A percentile compares a stretch with the other conserved stretches of the same genome.
Conservation (phyloP, 495 filamentous ascomycete genomes). For the Aspergillus olivimuriae region DNA sequence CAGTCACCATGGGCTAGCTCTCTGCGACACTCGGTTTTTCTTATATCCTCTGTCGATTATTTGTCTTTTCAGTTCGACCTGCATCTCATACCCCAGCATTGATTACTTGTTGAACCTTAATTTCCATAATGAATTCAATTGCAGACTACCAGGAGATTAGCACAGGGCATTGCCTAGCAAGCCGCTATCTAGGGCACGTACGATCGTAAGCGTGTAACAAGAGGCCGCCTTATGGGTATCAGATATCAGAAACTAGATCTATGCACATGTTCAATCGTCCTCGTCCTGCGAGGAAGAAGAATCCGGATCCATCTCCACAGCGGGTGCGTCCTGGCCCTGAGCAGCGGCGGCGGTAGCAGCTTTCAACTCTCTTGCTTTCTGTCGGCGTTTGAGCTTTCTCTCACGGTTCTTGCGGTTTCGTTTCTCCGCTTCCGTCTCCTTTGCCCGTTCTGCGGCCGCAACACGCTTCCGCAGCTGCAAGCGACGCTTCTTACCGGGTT, state of each 20-base stretch:
- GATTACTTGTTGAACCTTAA: slow-evolving; percentile 6
- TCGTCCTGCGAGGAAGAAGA: slow-evolving; percentile 16
- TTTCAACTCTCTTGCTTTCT: slow-evolving; percentile 40
- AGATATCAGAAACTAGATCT: too few species aligned
- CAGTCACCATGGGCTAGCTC: too few species aligned
- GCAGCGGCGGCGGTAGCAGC: slow-evolving; percentile 25
- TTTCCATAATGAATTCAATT: too few species aligned
- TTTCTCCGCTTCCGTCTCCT: slow-evolving; percentile 40
- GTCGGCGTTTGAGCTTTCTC: slow-evolving; percentile 38
- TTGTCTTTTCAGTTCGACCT: background rate
- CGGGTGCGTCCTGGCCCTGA: background rate
- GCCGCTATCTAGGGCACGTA: too few species aligned
- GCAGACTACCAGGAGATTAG: too few species aligned
- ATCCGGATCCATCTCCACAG: slow-evolving; percentile 11
- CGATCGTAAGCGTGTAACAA: too few species aligned
- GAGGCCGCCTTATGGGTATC: too few species aligned
- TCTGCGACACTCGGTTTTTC: too few species aligned
- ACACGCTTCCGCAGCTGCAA: slow-evolving; percentile 35
- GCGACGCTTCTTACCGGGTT: slow-evolving; percentile 44
- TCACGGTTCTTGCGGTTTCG: slow-evolving; percentile 41
- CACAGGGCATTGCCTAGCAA: too few species aligned
- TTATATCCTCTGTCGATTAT: slow-evolving; percentile 4
- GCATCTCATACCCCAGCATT: slow-evolving; percentile 18
- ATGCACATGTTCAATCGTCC: slow-evolving; percentile 16
- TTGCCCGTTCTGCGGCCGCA: slow-evolving; percentile 21